Base-by-base conservation (phyloP, 78 protist species). In the Polysphondylium violaceum region DNA sequence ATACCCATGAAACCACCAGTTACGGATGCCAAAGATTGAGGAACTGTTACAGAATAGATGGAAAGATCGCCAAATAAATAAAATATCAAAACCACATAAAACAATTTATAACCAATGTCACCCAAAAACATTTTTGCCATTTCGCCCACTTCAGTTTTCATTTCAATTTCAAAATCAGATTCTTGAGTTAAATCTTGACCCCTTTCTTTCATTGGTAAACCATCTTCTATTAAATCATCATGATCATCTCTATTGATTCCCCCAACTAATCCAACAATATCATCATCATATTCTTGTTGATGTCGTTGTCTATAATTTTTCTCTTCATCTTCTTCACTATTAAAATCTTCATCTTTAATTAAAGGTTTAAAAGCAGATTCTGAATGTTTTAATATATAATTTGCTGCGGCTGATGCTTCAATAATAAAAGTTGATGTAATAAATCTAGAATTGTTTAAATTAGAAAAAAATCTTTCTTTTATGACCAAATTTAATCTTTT, bases 41-140 rank as follows among this genome's bases (percentile, higher is more conserved):
- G 86, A 43, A 87, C 93, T 27, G 86, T 74, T 40, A 61, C 86
- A 5, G 93, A 72, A 74, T 87, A 87, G 4, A 87, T 87, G 14
- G 93, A 29, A 35, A 87, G 56, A 61, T 87, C 93, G 35, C 93
- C 93, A 74, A 68, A 74, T 6, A 87, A 27, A 74, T 87, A 87
- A 43, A 86, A 19, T 43, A 87, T 51, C 38, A 87, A 61, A 1
- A 87, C 67, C 36, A 21, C 71, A 61, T 87, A 87, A 65, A 87
- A 87, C 19, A 87, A 36, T 51, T 74, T 87, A n/a, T 61, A 40
- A 25, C 93, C 93, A 27, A 87, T 58, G 41, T 87, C 31, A 27
- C 93, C 93, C 6, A 74, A 19, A 51, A 87, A 87, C 29, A 68
- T 44, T 33, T 69, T 21, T 16, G 75, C 59, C 68, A 87, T 41